Evolutionary conservation across 441 rosid species (phyloP).

Genomic region (Arabidopsis lyrata): DNA sequence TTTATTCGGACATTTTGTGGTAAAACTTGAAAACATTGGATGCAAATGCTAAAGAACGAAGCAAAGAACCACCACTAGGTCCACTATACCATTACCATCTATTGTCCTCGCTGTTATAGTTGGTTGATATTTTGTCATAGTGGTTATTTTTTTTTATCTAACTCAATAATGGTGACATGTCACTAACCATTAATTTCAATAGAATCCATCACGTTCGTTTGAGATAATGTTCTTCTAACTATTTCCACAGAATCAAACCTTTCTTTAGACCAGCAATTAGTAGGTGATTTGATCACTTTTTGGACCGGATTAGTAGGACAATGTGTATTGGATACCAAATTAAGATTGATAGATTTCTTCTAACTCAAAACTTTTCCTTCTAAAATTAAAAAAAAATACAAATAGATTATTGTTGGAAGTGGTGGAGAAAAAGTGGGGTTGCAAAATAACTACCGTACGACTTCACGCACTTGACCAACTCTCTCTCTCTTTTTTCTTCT

Average conservation of each 20-base stretch:
- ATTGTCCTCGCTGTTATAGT: too few relatives aligned
- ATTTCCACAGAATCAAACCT: too few relatives aligned
- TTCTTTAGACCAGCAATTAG: too few relatives aligned
- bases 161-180: not conserved
- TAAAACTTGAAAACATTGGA: conserved; percentile 3
- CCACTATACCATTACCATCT: too few relatives aligned
- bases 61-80: not conserved
- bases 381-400: too few relatives aligned
- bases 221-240: too few relatives aligned
- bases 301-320: too few relatives aligned
- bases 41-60: not conserved
- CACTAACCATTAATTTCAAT: not conserved
- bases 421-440: conserved; percentile 15
- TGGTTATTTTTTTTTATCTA: not conserved
- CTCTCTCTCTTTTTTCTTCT: not conserved
- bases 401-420: not conserved
- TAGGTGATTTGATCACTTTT: too few relatives aligned
- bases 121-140: not conserved
- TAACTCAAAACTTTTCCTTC: too few relatives aligned
- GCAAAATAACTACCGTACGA: conserved; percentile 6
- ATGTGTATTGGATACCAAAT: too few relatives aligned
- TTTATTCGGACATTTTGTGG: not conserved
- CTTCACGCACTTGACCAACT: conserved; percentile 32
- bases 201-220: too few relatives aligned
- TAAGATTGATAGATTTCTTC: too few relatives aligned